Evolutionary conservation across 1,139 yeast species (phyloP).

Genomic region (Geotrichum australiense): DNA sequence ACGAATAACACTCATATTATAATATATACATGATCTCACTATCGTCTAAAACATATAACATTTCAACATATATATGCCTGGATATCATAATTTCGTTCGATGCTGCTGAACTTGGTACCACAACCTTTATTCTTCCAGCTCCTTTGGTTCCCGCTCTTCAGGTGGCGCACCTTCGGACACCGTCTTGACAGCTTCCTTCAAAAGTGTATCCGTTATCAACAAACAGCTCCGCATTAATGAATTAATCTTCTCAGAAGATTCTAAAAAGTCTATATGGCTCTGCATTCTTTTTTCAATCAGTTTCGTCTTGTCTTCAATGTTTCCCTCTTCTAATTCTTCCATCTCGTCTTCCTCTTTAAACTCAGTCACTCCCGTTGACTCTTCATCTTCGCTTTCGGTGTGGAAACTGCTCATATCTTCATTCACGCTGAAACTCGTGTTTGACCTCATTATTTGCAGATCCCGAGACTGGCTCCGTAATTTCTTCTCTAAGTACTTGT

Average conservation of each 20-base stretch:
- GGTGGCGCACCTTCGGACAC: too few species aligned
- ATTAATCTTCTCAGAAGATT: constrained; percentile 24
- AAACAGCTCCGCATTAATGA: constrained; percentile 23
- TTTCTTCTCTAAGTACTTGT: constrained; percentile 27
- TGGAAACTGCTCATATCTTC: not conserved
- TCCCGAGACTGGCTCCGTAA: constrained; percentile 23
- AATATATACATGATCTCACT: too few species aligned
- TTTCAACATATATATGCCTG: too few species aligned
- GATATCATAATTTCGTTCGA: too few species aligned
- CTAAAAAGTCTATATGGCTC: constrained; percentile 24
- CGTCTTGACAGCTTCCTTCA: constrained; percentile 23
- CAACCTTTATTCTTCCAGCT: too few species aligned
- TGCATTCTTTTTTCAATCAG: constrained; percentile 22
- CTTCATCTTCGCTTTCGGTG: constrained; percentile 15
- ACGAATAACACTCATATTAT: too few species aligned
- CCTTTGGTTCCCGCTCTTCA: too few species aligned
- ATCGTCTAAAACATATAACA: too few species aligned
- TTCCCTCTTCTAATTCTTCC: constrained; percentile 12
- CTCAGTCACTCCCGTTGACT: constrained; percentile 6
- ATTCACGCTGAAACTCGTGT: not conserved
- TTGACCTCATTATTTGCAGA: constrained; percentile 18
- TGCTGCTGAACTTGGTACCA: too few species aligned
- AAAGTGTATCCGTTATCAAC: constrained; percentile 21
- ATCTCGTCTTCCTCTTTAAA: not conserved
- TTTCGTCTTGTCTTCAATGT: constrained; percentile 16